These are phyloP conservation scores for Vigna radiata DNA, from an alignment of 306 rosid genomes.

Conservation along the genomic window DNA sequence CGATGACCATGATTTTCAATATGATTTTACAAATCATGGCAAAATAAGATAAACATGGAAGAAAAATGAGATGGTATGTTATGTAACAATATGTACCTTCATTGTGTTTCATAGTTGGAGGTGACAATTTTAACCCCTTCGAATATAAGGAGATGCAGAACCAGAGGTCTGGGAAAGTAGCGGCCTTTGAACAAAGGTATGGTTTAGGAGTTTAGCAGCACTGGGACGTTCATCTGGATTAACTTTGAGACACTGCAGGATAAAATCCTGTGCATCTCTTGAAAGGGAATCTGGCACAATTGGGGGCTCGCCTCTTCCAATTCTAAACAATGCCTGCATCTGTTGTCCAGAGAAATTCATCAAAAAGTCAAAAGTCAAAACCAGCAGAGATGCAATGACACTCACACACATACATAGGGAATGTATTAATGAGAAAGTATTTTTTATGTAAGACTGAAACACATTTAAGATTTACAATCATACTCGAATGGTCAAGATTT, in stretches of 20 bases:
- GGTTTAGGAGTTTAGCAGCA: conserved; percentile 70
- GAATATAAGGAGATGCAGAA: conserved; percentile 68
- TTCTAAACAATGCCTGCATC: conserved; percentile 83
- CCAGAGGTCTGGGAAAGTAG: conserved; percentile 60
- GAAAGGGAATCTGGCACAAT: conserved; percentile 75
- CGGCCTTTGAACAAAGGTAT: conserved; percentile 72
- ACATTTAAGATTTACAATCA: background rate
- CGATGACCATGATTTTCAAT: conserved; percentile 12
- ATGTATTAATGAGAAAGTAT: background rate
- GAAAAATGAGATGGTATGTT: conserved; percentile 2
- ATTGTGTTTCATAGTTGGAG: conserved; percentile 35
- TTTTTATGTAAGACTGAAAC: background rate
- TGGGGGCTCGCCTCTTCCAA: conserved; percentile 87
- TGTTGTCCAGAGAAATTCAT: conserved; percentile 49
- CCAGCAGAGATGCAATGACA: conserved; percentile 21
- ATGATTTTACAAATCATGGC: background rate
- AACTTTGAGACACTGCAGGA: conserved; percentile 72
- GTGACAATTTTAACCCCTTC: conserved; percentile 48
- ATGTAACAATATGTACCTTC: conserved; percentile 54
- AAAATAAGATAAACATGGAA: conserved; percentile 26
- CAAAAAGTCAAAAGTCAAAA: conserved; percentile 41
- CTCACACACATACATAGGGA: background rate
- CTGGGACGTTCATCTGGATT: conserved; percentile 71
- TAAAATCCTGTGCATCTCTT: conserved; percentile 73
- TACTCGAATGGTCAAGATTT: background rate